A percentile compares a stretch with the other conserved stretches of the same genome.
Conservation (phyloP, 129 eudicot genomes). For the Rutidosis leptorrhynchoides region DNA sequence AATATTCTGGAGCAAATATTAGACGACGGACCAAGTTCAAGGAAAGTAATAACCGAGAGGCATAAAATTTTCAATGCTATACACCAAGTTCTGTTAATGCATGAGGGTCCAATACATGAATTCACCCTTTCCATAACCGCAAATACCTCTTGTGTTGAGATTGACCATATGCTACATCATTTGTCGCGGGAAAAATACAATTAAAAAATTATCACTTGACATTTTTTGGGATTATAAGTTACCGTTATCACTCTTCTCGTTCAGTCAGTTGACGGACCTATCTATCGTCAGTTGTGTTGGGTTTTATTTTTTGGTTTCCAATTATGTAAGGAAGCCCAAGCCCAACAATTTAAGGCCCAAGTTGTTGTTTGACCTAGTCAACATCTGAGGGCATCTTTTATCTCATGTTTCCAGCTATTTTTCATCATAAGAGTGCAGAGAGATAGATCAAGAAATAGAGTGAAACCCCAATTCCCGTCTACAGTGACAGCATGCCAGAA, state of each 20-base stretch:
- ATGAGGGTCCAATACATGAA: conserved; percentile 1
- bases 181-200: conserved; percentile 1
- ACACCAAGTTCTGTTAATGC: conserved; percentile 4
- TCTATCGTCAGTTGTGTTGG: no score
- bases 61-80: neutral
- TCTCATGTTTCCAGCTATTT: no score
- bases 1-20: neutral
- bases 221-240: neutral
- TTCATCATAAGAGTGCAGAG: no score
- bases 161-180: neutral
- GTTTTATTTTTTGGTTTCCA: no score
- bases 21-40: neutral
- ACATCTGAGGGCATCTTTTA: no score
- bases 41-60: neutral
- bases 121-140: neutral
- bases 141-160: neutral
- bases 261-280: no score
- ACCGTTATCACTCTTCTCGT: conserved; percentile 1
- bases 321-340: no score
- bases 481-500: no score
- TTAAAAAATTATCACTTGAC: neutral
- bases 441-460: no score
- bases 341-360: no score
- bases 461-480: no score
- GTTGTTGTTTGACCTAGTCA: no score